Evolutionary conservation across 2,329 filamentous ascomycete species (phyloP).

Genomic region (Aspergillus calidoustus): DNA sequence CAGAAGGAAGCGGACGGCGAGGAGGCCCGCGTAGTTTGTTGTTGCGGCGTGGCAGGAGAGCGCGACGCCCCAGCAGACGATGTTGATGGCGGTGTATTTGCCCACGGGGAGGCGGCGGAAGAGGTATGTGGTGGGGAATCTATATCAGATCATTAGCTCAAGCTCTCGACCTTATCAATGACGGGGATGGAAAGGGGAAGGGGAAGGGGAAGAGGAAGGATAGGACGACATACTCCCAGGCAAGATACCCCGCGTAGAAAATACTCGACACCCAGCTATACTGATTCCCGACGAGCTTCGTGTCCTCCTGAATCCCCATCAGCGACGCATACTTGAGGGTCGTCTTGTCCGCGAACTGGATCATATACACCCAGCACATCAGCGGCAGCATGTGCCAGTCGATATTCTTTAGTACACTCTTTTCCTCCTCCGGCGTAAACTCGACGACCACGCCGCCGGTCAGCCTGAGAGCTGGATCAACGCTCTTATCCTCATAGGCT

Average conservation of each 20-base stretch:
- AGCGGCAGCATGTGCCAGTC: conserved; percentile 10
- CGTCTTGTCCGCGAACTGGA: conserved; percentile 14
- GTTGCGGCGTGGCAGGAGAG: conserved; percentile 22
- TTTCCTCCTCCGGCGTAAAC: conserved; percentile 1
- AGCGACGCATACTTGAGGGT: conserved; percentile 22
- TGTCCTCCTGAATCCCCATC: conserved; percentile 28
- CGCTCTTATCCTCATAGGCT: neutral
- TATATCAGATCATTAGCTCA: neutral
- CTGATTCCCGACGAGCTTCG: conserved; percentile 47
- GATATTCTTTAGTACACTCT: neutral
- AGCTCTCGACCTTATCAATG: too few species aligned
- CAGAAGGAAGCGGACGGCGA: conserved; percentile 27
- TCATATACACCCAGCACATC: conserved; percentile 11
- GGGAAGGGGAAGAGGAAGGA: too few species aligned
- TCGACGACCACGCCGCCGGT: neutral
- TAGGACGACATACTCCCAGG: conserved; percentile 44
- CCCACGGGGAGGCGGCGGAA: conserved; percentile 54
- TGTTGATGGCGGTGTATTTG: conserved; percentile 51
- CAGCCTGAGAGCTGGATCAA: neutral
- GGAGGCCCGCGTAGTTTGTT: conserved; percentile 26
- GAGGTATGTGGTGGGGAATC: conserved; percentile 53
- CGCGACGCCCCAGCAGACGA: conserved; percentile 27
- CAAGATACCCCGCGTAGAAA: conserved; percentile 42
- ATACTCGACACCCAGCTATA: conserved; percentile 55
- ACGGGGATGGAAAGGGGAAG: too few species aligned